Evolutionary conservation across 2,329 filamentous ascomycete species (phyloP).

Genomic region (Ophiognomonia clavigignenti-juglandacearum): DNA sequence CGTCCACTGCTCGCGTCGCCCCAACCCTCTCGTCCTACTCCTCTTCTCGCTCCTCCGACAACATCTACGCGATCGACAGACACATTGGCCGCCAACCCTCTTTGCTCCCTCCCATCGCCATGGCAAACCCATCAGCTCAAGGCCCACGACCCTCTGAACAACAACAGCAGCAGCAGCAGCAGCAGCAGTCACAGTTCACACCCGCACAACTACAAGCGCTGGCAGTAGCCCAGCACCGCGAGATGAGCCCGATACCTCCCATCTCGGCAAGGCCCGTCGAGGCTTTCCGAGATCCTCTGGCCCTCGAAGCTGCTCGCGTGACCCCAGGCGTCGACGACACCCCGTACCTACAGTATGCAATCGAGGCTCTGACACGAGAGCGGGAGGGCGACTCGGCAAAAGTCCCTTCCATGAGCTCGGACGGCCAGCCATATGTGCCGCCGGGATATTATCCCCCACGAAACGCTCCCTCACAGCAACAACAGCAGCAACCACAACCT

Average conservation of each 20-base stretch:
- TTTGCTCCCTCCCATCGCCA: constrained; percentile 21
- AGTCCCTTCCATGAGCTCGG: constrained; percentile 39
- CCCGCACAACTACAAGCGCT: constrained; percentile 17
- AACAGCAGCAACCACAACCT: no score
- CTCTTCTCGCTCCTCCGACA: constrained; percentile 29
- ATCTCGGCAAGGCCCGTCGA: constrained; percentile 12
- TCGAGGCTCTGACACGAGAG: constrained; percentile 78
- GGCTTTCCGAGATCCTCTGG: constrained; percentile 47
- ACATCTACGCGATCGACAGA: constrained; percentile 40
- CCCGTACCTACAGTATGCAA: constrained; percentile 83
- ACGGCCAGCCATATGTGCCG: constrained; percentile 17
- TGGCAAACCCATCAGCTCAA: constrained; percentile 20
- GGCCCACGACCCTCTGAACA: constrained; percentile 17
- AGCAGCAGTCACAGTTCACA: constrained; percentile 16
- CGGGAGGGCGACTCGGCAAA: constrained; percentile 56
- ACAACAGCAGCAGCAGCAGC: no score
- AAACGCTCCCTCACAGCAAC: constrained; percentile 5
- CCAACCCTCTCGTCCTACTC: constrained; percentile 34
- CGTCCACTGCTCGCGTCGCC: constrained; percentile 29
- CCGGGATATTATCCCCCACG: constrained; percentile 33
- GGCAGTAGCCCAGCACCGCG: constrained; percentile 10
- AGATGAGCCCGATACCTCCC: constrained; percentile 2
- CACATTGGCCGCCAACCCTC: constrained; percentile 30
- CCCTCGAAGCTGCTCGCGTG: constrained; percentile 45
- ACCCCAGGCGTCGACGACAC: constrained; percentile 80